Conservation (phyloP, 1,284 basidiomycete genomes). For the Cystobasidium sp. region DNA sequence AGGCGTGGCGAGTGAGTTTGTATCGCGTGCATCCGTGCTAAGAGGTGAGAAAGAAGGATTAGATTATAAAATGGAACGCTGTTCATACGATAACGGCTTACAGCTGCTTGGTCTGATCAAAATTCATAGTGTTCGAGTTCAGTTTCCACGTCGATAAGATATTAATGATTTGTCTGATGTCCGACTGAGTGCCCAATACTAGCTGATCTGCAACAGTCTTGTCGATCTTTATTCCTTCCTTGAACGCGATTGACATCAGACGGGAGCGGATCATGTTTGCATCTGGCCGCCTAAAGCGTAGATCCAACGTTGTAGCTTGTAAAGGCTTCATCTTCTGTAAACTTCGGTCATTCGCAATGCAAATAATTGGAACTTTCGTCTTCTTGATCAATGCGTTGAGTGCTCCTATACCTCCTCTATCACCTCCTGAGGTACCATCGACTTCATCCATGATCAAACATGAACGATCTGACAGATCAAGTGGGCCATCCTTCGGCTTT, state of each 20-base stretch:
- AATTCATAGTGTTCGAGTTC: slow-evolving; percentile 73
- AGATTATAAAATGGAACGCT: slow-evolving; percentile 41
- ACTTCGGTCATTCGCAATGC: slow-evolving; percentile 90
- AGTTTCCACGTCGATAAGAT: slow-evolving; percentile 97
- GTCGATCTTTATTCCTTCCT: slow-evolving; percentile 89
- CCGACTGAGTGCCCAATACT: slow-evolving; percentile 83
- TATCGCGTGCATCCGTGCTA: slow-evolving; percentile 87
- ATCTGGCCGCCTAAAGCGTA: slow-evolving; percentile 78
- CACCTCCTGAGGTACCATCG: slow-evolving; percentile 97
- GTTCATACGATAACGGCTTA: too few relatives aligned
- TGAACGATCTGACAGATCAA: slow-evolving; percentile 75
- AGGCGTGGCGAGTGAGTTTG: slow-evolving; percentile 86
- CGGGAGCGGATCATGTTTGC: slow-evolving; percentile 76
- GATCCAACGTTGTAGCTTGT: slow-evolving; percentile 70
- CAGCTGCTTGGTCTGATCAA: slow-evolving; percentile 87
- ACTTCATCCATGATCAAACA: slow-evolving; percentile 99
- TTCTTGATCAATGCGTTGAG: slow-evolving; percentile 91
- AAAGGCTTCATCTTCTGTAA: slow-evolving; percentile 92
- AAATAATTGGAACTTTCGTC: slow-evolving; percentile 95
- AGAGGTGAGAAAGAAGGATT: not conserved
- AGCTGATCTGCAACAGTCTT: slow-evolving; percentile 91
- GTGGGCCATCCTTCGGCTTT: slow-evolving; percentile 62
- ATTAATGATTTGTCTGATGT: slow-evolving; percentile 94
- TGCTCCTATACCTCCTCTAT: slow-evolving; percentile 93
- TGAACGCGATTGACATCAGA: slow-evolving; percentile 84